Percentiles rank a stretch among this genome's conserved stretches.
These are phyloP conservation scores for Aspergillus saccharolyticus DNA, from an alignment of 495 filamentous ascomycete genomes.

Conservation along the genomic window DNA sequence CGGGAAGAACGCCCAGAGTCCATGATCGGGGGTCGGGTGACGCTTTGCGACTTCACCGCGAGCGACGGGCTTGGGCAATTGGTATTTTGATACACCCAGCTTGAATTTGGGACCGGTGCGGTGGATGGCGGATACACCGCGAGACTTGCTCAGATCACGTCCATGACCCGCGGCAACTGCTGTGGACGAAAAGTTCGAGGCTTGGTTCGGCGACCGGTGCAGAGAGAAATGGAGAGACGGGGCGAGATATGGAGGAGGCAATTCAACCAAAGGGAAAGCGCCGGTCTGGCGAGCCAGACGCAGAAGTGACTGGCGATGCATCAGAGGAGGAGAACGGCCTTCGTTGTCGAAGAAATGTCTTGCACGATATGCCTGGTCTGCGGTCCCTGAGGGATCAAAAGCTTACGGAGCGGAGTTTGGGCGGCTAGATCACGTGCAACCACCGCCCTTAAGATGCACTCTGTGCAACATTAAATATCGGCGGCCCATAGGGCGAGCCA, in stretches of 20 bases:
- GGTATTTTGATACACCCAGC: constrained; percentile 62
- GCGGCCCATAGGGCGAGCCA: not conserved
- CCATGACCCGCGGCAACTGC: constrained; percentile 31
- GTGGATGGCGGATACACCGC: constrained; percentile 76
- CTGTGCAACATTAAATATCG: not conserved
- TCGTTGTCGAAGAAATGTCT: constrained; percentile 11
- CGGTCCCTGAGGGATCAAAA: constrained; percentile 12
- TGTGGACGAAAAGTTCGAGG: constrained; percentile 45
- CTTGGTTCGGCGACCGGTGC: constrained; percentile 28
- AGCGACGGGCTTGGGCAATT: constrained; percentile 67
- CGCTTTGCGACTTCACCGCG: constrained; percentile 38
- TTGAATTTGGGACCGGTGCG: constrained; percentile 69
- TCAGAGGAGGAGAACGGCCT: constrained; percentile 21
- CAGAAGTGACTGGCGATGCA: constrained; percentile 36
- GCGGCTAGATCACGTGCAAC: constrained; percentile 21
- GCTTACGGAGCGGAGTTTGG: constrained; percentile 16
- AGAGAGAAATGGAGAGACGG: constrained; percentile 41
- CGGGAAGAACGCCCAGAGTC: constrained; percentile 91
- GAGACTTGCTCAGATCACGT: constrained; percentile 44
- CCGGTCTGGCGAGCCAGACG: constrained; percentile 34
- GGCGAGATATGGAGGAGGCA: constrained; percentile 42
- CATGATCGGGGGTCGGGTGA: constrained; percentile 63
- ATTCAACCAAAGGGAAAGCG: constrained; percentile 28
- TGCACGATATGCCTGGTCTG: constrained; percentile 11
- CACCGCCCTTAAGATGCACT: not conserved